Percentiles rank a stretch among this genome's conserved stretches.
Evolutionary conservation across 2,329 filamentous ascomycete species (phyloP).

Genomic region (Endothia cerciana): DNA sequence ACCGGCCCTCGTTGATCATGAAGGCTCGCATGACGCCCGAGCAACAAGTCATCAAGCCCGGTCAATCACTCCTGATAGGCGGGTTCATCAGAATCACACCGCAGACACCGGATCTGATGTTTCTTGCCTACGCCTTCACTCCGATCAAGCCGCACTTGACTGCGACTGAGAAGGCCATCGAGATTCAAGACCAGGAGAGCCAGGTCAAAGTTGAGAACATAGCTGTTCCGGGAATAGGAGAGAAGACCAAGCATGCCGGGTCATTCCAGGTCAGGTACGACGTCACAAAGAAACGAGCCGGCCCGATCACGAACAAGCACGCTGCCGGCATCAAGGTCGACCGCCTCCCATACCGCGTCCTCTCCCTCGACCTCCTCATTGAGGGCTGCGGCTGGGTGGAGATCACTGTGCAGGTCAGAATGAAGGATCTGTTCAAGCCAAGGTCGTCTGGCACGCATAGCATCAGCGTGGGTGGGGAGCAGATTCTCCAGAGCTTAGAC

Average conservation of each 20-base stretch:
- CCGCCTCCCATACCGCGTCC: slow-evolving; percentile 75
- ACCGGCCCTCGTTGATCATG: slow-evolving; percentile 77
- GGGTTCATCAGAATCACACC: slow-evolving; percentile 90
- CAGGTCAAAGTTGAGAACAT: slow-evolving; percentile 67
- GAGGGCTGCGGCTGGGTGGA: slow-evolving; percentile 96
- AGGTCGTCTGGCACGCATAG: slow-evolving; percentile 11
- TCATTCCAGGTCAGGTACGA: slow-evolving; percentile 77
- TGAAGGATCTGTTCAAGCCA: slow-evolving; percentile 47
- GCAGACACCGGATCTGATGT: slow-evolving; percentile 61
- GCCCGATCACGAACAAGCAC: slow-evolving; percentile 67
- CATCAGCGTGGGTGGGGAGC: slow-evolving; percentile 26
- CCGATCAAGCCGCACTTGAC: slow-evolving; percentile 78
- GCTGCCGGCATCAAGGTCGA: slow-evolving; percentile 68
- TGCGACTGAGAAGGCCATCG: slow-evolving; percentile 76
- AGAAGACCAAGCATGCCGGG: slow-evolving; percentile 71
- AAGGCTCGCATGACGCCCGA: slow-evolving; percentile 72
- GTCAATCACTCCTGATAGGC: slow-evolving; percentile 81
- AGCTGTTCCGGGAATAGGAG: slow-evolving; percentile 58
- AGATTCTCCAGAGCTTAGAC: slow-evolving; percentile 36
- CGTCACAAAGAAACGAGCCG: slow-evolving; percentile 78
- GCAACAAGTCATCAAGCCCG: slow-evolving; percentile 72
- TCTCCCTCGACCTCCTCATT: slow-evolving; percentile 82
- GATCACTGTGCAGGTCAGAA: slow-evolving; percentile 78
- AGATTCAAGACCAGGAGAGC: slow-evolving; percentile 68
- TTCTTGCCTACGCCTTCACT: slow-evolving; percentile 87